phyloP scores from a whole-genome alignment of 192 early-diverging fungal genomes.

The Rhizophagus prolifer region DNA sequence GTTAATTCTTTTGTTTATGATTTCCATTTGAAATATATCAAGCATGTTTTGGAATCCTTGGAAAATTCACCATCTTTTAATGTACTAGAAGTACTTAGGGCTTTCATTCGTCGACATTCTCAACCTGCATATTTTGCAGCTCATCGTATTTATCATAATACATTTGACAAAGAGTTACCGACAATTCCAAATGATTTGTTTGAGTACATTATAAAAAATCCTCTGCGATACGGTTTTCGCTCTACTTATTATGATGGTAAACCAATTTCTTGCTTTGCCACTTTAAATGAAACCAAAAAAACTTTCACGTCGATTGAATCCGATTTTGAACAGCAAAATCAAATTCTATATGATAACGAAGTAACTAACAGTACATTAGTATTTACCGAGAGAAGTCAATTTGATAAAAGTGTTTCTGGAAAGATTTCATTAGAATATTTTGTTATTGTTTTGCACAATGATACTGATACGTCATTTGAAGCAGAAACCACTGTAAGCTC shows the following conservation, averaged over 20 bases:
- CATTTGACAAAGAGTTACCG: slow-evolving; percentile 37
- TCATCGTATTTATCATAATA: slow-evolving; percentile 53
- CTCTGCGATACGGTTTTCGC: slow-evolving; percentile 46
- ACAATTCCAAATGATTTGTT: slow-evolving; percentile 37
- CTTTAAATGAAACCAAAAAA: neutral
- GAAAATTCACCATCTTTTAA: slow-evolving; percentile 42
- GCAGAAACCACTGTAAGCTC: neutral
- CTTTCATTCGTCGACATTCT: slow-evolving; percentile 46
- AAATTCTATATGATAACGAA: neutral
- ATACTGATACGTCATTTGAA: neutral
- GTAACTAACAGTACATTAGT: neutral
- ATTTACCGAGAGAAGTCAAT: neutral
- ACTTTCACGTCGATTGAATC: neutral
- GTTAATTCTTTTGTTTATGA: slow-evolving; percentile 65
- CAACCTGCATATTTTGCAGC: slow-evolving; percentile 50
- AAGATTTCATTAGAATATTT: slow-evolving; percentile 14
- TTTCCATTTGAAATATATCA: slow-evolving; percentile 55
- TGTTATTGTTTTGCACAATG: slow-evolving; percentile 20
- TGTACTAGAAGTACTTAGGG: slow-evolving; percentile 48
- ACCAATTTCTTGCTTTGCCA: slow-evolving; percentile 48
- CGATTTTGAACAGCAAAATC: neutral
- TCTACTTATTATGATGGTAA: slow-evolving; percentile 37
- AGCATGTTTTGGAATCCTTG: slow-evolving; percentile 42
- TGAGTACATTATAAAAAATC: slow-evolving; percentile 44
- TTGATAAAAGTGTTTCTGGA: neutral